Base-by-base conservation (phyloP, 495 filamentous ascomycete genomes). In the Penicillium fimorum region DNA sequence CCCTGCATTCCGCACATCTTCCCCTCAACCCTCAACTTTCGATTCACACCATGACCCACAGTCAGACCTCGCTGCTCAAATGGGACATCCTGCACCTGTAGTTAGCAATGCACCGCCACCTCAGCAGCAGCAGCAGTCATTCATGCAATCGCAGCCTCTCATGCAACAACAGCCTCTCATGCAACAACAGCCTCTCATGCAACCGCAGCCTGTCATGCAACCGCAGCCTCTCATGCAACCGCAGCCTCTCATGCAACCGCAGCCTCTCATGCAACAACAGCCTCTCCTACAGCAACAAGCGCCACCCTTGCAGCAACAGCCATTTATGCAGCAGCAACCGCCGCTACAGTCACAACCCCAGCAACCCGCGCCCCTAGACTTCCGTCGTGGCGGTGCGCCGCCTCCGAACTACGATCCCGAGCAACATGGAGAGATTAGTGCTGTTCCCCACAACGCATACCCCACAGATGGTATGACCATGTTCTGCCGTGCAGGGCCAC, bases 391-490 rank as follows among this genome's bases (percentile, higher is more conserved):
- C 40, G 76, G 72, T 46, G 74, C 82, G 17, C 60, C 67, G 20
- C 76, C 76, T 25, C 76, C 76, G 10, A 78, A 82, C 57, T 77
- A 79, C 46, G 76, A 81, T 40, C 75, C 74, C n/a, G 71, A 69
- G 35, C 82, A 87, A 59, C 82, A 87, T 56, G 81, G 81, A 25
- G 83, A 89, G 55, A 83, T 90, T 53, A 74, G 84, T 2, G 71
- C 81, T 24, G 82, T 96, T 15, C 92, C 92, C 33, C 92, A 97
- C 66, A 96, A 97, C 61, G 89, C 92, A 18, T 96, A 96, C 66
- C 94, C 93, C 5, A 84, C 89, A 63, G 94, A 99, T 69, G 95
- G 94, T 32, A 97, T 97, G 95, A 97, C 94, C 2, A 96, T 97
- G 89, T 89, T 96, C 60, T 97, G 95, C 72, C 85, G 94, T 55